Percentiles rank a stretch among this genome's conserved stretches.
These are phyloP conservation scores for Eimeria necatrix DNA, from an alignment of 169 alveolate genomes.

Conservation along the genomic window DNA sequence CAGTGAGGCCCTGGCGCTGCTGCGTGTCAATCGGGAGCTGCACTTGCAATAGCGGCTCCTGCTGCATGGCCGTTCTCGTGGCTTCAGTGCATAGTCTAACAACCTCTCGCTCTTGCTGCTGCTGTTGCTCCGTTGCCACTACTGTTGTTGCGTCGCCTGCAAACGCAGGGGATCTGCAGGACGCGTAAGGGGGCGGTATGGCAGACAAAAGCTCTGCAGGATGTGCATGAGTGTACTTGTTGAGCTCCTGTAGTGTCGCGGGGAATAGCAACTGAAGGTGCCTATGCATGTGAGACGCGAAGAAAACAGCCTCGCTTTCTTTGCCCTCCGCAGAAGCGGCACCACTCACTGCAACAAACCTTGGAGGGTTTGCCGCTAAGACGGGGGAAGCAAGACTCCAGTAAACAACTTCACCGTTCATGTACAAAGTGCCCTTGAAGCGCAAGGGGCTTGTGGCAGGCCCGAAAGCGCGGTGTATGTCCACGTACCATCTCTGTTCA, in stretches of 20 bases:
- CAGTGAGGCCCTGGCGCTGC: conserved; percentile 58
- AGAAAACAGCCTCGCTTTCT: conserved; percentile 12
- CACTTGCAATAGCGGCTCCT: conserved; percentile 33
- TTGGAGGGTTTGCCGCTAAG: conserved; percentile 9
- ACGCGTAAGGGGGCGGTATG: neutral
- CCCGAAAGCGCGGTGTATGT: conserved; percentile 24
- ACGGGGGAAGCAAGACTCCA: conserved; percentile 47
- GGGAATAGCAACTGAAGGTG: conserved; percentile 64
- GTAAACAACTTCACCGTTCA: conserved; percentile 17
- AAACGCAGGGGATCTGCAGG: neutral
- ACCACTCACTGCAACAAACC: conserved; percentile 5
- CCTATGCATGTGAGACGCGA: neutral
- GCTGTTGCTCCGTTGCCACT: neutral
- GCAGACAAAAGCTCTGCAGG: neutral
- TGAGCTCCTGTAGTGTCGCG: conserved; percentile 10
- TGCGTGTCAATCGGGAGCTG: conserved; percentile 43
- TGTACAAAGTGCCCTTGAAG: conserved; percentile 45
- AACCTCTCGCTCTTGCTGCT: neutral
- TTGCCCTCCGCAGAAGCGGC: neutral
- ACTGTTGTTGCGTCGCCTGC: neutral
- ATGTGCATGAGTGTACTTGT: neutral
- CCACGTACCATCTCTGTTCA: conserved; percentile 41
- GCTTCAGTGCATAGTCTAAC: neutral
- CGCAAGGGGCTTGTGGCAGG: neutral
- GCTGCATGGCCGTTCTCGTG: conserved; percentile 26